Evolutionary conservation across 495 filamentous ascomycete species (phyloP).

Genomic region (Xylaria castorea): DNA sequence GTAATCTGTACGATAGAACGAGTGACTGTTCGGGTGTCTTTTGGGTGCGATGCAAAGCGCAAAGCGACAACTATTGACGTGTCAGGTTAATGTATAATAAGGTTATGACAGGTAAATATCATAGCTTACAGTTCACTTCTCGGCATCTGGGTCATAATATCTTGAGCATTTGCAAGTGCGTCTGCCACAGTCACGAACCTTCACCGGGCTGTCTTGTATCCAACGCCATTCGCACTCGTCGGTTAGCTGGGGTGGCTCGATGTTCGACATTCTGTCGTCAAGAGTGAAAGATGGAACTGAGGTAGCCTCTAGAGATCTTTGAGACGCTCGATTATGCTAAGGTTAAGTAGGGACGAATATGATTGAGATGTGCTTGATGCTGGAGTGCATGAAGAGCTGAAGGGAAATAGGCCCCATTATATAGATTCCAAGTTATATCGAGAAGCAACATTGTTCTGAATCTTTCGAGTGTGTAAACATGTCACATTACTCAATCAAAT

Average conservation of each 20-base stretch:
- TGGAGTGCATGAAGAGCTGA: background rate
- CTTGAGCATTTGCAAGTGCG: background rate
- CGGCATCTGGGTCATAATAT: background rate
- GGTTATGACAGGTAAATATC: background rate
- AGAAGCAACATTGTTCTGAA: background rate
- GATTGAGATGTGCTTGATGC: background rate
- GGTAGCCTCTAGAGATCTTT: background rate
- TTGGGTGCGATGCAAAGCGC: background rate
- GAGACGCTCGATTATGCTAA: background rate
- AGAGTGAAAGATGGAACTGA: background rate
- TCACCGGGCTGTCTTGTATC: background rate
- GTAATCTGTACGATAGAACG: background rate
- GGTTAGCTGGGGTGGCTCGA: background rate
- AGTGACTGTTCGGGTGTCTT: background rate
- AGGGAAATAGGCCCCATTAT: background rate
- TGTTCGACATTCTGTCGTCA: background rate
- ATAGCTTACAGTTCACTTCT: background rate
- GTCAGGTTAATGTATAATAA: background rate
- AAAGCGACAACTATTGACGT: background rate
- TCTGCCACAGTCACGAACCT: background rate
- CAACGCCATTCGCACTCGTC: background rate
- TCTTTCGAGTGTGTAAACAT: background rate
- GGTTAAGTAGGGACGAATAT: background rate
- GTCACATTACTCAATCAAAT: background rate
- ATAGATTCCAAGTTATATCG: background rate